Evolutionary conservation across 208 protist species (phyloP), one percentile per base, ranked within the genome.

Genomic region (Leishmania lainsoni): DNA sequence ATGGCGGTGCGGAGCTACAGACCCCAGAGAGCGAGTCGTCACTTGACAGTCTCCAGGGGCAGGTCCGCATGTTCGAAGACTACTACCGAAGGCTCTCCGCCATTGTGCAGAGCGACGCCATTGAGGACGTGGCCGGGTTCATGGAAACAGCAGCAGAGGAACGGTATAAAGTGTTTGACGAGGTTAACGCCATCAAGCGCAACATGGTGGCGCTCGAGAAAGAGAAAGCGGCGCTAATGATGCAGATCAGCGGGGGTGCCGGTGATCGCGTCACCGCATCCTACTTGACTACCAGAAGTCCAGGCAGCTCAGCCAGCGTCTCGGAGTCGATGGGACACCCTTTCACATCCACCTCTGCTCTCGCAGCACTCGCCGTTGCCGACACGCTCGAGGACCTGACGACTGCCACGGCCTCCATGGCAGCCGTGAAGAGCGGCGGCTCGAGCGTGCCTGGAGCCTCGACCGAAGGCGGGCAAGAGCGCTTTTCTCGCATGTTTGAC

Each of bases 151-250:
- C 84, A 0, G 77, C 83, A 0, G 90, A 93, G 20, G 82, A 86
- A 66, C 91, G 89, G 17, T 95, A 95, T 79, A 77, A 83, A 58
- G 83, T 80, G 35, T 96, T 92, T 78, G 80, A 83, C 0, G 89
- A 91, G 65, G 73, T 95, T 35, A 87, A 93, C 79, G 66, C 56
- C 12, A 73, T 91, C 56, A 85, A 93, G 72, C 89, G 91, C 14
- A 80, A 85, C 56, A 86, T 93, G 4, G 65, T 35, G 29, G 73
- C 79, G 52, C 83, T 94, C 20, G 82, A 87, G 49, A 68, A 73
- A 45, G 83, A 82, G 66, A 79, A 85, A 45, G 79, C 54, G 4
- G 35, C 58, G 22, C 80, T 93, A 29, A 63, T 83, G 54, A 72
- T 82, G 14, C 63, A 83, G 51, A 42, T 83, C 45, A 45, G 29